Percentiles rank a stretch among this genome's conserved stretches.
These are phyloP conservation scores for Phytopythium mirpurense DNA, from an alignment of 352 stramenopile species.

Conservation along the genomic window DNA sequence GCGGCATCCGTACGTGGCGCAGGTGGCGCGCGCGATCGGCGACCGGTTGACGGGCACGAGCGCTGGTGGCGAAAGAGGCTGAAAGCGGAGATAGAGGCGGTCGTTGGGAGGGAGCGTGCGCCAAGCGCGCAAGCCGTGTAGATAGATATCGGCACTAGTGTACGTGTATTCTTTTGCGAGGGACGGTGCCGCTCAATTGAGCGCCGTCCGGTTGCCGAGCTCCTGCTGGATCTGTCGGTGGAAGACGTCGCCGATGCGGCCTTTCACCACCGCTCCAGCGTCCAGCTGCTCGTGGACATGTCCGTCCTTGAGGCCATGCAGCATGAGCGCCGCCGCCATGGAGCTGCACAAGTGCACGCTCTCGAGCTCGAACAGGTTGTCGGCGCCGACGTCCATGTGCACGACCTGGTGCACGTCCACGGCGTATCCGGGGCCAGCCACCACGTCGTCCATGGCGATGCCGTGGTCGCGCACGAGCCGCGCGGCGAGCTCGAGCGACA, in stretches of 20 bases:
- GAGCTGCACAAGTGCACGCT: constrained; percentile 21
- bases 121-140: no score
- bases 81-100: background rate
- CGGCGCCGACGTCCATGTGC: constrained; percentile 23
- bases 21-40: constrained; percentile 16
- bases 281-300: constrained; percentile 9
- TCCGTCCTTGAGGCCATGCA: constrained; percentile 2
- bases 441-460: constrained; percentile 6
- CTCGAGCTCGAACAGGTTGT: constrained; percentile 28
- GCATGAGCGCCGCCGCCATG: constrained; percentile 16
- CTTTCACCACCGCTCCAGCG: background rate
- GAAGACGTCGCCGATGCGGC: constrained; percentile 10
- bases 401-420: constrained; percentile 18
- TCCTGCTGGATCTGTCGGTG: constrained; percentile 19
- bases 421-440: background rate
- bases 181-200: background rate
- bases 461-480: constrained; percentile 16
- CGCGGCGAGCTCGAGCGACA: constrained; percentile 14
- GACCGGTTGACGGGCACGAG: background rate
- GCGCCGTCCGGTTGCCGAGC: background rate
- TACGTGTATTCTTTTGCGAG: no score
- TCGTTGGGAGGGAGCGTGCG: no score
- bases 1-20: constrained; percentile 16
- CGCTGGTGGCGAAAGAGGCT: background rate
- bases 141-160: no score